Base-by-base conservation (phyloP, 2,329 filamentous ascomycete species). In the Nothophaeocryptopus gaeumannii region DNA sequence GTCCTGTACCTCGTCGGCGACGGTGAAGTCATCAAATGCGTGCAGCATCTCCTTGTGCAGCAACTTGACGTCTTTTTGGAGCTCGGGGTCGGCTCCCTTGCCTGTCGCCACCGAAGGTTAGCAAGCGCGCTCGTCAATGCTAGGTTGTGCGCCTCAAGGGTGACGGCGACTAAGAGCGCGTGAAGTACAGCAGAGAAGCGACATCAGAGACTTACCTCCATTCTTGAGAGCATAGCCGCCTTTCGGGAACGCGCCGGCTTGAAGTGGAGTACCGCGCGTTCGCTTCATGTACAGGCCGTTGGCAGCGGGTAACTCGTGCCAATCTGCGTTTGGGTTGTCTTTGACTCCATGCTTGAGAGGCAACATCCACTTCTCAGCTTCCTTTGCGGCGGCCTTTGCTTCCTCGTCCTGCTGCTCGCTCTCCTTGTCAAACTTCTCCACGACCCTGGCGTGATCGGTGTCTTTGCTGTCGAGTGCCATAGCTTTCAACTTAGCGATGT, bases 261-360 rank as follows among this genome's bases (percentile, higher is more conserved):
- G 58, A 7, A 67, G 45, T 10, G 64, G 63, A 40, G 57, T 62
- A 38, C 64, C 63, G 15, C 58, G 57, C 13, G 55, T 65, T 42
- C 53, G 58, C 33, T 58, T 58, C 54, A 63, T 56, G 39, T 61
- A 60, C 13, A 67, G 48, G 1, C 58, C 64, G 38, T 67, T 67
- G 5, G 61, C 58, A 8, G 65, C 65, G 5, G 65, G 65, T 10
- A 67, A 61, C 20, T 60, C 59, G 43, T 66, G 59, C 63, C 64
- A 66, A 2, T 60, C 56, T 11, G 63, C 59, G 15, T 52, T 49
- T 12, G 58, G 58, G 13, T 65, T 57, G 43, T 59, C 51, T 29
- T 56, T 57, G 11, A 63, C 51, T 8, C 59, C 55, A 40, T 67
- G 65, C 7, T 54, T 56, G 8, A 20, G 13, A 2, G 63, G 62